Conservation (phyloP, 331 rosid species). For the Saraca asoca region DNA sequence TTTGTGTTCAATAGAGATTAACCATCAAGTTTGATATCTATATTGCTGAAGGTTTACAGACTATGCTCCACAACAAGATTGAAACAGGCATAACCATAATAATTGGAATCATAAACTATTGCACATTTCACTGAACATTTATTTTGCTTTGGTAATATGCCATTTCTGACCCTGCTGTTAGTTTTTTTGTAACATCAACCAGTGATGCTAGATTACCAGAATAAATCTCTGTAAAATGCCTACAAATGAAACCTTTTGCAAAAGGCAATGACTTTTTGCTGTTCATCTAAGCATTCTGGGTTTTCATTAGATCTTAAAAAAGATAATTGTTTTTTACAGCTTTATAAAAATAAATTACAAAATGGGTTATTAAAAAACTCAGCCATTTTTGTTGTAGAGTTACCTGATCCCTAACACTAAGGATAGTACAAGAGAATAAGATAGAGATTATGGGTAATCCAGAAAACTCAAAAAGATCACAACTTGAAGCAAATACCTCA, state of each 20-base stretch:
- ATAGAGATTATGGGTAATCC: too few species aligned
- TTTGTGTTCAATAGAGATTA: constrained; percentile 22
- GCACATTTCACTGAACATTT: not conserved
- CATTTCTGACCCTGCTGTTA: not conserved
- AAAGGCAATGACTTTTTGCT: not conserved
- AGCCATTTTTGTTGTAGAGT: constrained; percentile 2
- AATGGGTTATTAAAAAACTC: not conserved
- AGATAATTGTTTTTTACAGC: not conserved
- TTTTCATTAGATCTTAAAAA: constrained; percentile 22
- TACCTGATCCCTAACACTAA: too few species aligned
- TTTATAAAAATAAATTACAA: not conserved
- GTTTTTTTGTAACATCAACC: not conserved
- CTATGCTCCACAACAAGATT: constrained; percentile 16
- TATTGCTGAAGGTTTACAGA: not conserved
- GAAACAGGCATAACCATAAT: not conserved
- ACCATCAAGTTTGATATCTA: constrained; percentile 2
- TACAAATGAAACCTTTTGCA: constrained; percentile 15
- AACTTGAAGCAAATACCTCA: too few species aligned
- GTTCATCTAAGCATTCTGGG: not conserved
- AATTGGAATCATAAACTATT: not conserved
- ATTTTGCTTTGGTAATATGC: not conserved
- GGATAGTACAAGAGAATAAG: too few species aligned
- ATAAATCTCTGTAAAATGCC: not conserved
- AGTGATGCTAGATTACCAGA: not conserved
- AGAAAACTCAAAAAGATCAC: too few species aligned